Evolutionary conservation across 148 eudicot genomes (phyloP).

Genomic region (Vaccinium macrocarpon): DNA sequence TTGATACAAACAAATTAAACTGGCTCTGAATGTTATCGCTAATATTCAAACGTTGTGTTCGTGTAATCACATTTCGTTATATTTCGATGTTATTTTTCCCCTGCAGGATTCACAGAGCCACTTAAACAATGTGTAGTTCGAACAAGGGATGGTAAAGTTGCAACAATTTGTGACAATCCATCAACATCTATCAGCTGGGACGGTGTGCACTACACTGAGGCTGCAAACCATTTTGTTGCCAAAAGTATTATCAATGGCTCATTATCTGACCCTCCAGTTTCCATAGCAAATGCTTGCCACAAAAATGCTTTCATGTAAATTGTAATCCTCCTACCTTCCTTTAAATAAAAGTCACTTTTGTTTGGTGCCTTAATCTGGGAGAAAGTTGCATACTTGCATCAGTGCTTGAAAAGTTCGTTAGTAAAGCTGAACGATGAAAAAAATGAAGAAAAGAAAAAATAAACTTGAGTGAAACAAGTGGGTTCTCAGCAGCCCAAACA

Average conservation of each 20-base stretch:
- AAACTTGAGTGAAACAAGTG: too few relatives aligned
- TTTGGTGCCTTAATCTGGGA: too few relatives aligned
- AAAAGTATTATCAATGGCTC: neutral
- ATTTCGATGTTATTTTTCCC: neutral
- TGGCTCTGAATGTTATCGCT: too few relatives aligned
- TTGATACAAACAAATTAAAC: too few relatives aligned
- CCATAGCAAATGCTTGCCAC: neutral
- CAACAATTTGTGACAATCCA: neutral
- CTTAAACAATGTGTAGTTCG: neutral
- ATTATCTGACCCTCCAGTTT: constrained; percentile 4
- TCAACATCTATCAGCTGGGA: neutral
- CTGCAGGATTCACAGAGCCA: neutral
- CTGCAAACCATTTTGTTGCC: constrained; percentile 5
- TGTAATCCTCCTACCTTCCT: too few relatives aligned
- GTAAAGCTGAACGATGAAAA: neutral
- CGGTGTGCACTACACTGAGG: neutral
- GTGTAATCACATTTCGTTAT: neutral
- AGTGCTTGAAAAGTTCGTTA: neutral
- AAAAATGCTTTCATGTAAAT: neutral
- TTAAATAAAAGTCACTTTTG: too few relatives aligned
- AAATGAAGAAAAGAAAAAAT: too few relatives aligned
- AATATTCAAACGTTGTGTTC: neutral
- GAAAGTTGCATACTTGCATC: too few relatives aligned
- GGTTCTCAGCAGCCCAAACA: too few relatives aligned
- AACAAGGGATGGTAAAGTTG: neutral